Base-by-base conservation (phyloP, 371 early-diverging fungal genomes). In the Neoconidiobolus thromboides region DNA sequence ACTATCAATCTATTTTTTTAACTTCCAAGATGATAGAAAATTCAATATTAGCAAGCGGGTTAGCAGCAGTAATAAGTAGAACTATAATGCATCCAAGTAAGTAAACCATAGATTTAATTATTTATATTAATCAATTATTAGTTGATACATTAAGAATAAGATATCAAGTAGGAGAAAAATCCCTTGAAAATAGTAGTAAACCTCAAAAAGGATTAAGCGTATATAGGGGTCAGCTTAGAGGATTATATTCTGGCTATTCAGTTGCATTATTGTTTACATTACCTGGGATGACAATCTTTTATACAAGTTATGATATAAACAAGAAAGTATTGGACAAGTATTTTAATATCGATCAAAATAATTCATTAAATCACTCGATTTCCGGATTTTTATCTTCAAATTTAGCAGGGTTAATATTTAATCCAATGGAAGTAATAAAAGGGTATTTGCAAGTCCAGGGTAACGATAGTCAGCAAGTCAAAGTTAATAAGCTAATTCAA, bases 21-120 rank as follows among this genome's bases (percentile, higher is more conserved):
- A 26, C 26, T 26, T 26, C 26, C 49, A 14, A 49, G 14, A 57
- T 57, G 57, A 57, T 44, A 14, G 57, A 57, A 57, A 14, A 42
- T n/a, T 7, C 47, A 43, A 6, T 57, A 14, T n/a, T 57, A 7
- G 57, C 57, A 7, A 43, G 43, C 6, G n/a, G 38, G 6, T 57
- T 57, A 46, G 57, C 57, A 15, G 57, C 57, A 5, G 9, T 57
- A 46, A 44, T 57, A n/a, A 57, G 57, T 44, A 42, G 57, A 6
- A 43, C 57, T 10, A 40, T 57, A 2, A 57, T 57, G 57, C 57
- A 57, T 57, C 57, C 57, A 44, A 57, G 57, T 57, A 57, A 57
- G 43, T 43, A 12, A 43, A 9, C 14, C 7, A 54, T 54, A 37
- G 3, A 26, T 36, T 54, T 54, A 36, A 10, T 4, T 3, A 9